Percentiles rank a stretch among this genome's conserved stretches.
phyloP scores from a whole-genome alignment of 2,329 filamentous ascomycete genomes.

The Fusarium keratoplasticum region DNA sequence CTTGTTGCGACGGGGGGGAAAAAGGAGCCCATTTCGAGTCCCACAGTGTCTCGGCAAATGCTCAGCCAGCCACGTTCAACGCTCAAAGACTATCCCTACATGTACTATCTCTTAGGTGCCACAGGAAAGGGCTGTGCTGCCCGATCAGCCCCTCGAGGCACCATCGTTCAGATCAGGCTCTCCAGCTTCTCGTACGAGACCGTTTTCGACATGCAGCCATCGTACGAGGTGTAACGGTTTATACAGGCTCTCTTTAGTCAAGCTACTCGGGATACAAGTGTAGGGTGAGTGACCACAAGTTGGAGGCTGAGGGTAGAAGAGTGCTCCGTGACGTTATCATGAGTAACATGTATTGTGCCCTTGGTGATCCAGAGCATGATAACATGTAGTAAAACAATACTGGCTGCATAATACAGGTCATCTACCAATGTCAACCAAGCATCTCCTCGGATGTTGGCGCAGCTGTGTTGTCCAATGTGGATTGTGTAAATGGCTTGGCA shows the following conservation, averaged over 20 bases:
- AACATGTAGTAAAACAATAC: not conserved
- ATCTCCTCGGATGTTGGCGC: not conserved
- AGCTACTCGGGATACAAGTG: not conserved
- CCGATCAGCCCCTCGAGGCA: not conserved
- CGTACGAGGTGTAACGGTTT: not conserved
- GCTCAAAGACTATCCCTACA: not conserved
- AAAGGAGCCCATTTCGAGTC: constrained; percentile 7
- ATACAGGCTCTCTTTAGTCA: not conserved
- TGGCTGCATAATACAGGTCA: not conserved
- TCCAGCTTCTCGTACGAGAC: not conserved
- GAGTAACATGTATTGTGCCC: not conserved
- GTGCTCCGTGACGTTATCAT: not conserved
- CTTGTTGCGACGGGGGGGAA: not conserved
- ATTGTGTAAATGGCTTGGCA: not conserved
- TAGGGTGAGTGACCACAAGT: not conserved
- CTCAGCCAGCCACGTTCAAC: not conserved
- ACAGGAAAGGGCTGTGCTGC: not conserved
- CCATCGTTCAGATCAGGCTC: not conserved
- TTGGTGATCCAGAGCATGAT: not conserved
- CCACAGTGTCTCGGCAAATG: constrained; percentile 20
- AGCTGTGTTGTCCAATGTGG: not conserved
- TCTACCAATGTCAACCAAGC: not conserved
- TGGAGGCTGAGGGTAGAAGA: not conserved
- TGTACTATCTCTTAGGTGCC: not conserved
- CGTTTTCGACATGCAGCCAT: not conserved